These are phyloP conservation scores for Sisymbrium altissimum DNA, from an alignment of 345 rosid genomes.

Conservation along the genomic window DNA sequence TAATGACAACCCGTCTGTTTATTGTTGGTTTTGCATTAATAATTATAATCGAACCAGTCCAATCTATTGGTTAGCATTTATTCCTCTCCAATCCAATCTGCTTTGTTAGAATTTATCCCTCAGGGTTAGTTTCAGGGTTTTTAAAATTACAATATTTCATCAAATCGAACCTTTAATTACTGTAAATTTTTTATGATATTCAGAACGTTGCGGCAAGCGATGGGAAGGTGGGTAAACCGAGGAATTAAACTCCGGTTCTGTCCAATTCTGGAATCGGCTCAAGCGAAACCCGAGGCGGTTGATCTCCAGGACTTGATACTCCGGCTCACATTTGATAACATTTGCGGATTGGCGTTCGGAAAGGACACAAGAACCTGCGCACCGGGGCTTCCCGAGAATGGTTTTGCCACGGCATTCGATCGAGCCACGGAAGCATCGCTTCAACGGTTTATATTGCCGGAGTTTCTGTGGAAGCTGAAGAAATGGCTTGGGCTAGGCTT, in stretches of 20 bases:
- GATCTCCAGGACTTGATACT: conserved; percentile 87
- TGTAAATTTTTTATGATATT: too few species aligned
- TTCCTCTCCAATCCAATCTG: too few species aligned
- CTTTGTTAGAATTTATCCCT: too few species aligned
- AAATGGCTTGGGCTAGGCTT: conserved; percentile 82
- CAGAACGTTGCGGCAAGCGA: conserved; percentile 92
- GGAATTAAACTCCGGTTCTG: conserved; percentile 72
- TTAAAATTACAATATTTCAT: not conserved
- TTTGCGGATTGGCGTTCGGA: conserved; percentile 92
- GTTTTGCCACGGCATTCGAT: conserved; percentile 79
- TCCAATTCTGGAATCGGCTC: conserved; percentile 69
- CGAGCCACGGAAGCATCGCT: conserved; percentile 88
- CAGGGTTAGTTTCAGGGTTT: too few species aligned
- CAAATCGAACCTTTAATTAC: not conserved
- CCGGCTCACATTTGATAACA: conserved; percentile 92
- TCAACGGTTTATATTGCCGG: conserved; percentile 83
- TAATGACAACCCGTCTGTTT: not conserved
- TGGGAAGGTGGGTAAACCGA: conserved; percentile 88
- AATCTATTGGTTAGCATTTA: too few species aligned
- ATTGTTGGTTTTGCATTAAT: not conserved
- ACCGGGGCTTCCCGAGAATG: conserved; percentile 62
- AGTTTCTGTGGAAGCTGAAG: conserved; percentile 73
- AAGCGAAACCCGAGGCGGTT: conserved; percentile 45
- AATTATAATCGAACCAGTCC: not conserved
- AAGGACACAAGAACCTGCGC: conserved; percentile 87